Evolutionary conservation across 139 green algal genomes (phyloP).

Genomic region (Spirogloea muscicola): DNA sequence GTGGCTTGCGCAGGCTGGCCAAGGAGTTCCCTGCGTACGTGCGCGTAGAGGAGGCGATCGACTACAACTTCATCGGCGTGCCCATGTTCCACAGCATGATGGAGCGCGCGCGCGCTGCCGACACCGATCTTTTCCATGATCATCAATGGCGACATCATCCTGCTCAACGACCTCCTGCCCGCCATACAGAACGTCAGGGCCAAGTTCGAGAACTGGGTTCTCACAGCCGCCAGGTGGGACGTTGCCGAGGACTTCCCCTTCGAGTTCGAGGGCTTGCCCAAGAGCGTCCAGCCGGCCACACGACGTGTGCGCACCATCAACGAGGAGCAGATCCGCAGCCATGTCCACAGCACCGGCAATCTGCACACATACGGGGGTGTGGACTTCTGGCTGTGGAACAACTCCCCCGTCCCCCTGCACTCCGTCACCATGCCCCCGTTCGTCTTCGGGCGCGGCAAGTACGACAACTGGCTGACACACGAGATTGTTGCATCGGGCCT

Average conservation of each 20-base stretch:
- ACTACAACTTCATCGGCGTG: slow-evolving; percentile 18
- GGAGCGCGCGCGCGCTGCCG: not conserved
- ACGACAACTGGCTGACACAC: slow-evolving; percentile 37
- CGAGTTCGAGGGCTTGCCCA: slow-evolving; percentile 22
- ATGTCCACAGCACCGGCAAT: too few relatives aligned
- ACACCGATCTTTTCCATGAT: slow-evolving; percentile 2
- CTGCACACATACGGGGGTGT: slow-evolving; percentile 34
- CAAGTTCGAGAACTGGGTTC: not conserved
- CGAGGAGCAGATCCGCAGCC: too few relatives aligned
- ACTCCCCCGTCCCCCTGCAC: slow-evolving; percentile 10
- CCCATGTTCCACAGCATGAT: slow-evolving; percentile 29
- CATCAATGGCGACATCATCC: slow-evolving; percentile 17
- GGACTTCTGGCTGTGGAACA: slow-evolving; percentile 33
- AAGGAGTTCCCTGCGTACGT: not conserved
- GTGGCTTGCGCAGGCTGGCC: too few relatives aligned
- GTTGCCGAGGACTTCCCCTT: slow-evolving; percentile 23
- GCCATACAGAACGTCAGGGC: not conserved
- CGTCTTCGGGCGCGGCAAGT: slow-evolving; percentile 10
- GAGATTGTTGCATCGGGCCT: not conserved
- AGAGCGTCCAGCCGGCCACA: too few relatives aligned
- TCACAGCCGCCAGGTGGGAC: slow-evolving; percentile 30
- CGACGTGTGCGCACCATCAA: too few relatives aligned
- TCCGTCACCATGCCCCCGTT: slow-evolving; percentile 27
- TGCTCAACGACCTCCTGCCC: not conserved
- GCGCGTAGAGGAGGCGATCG: not conserved